Percentiles rank a stretch among this genome's conserved stretches.
phyloP scores from a whole-genome alignment of 805 yeast genomes.

The Candida nitratophila region DNA sequence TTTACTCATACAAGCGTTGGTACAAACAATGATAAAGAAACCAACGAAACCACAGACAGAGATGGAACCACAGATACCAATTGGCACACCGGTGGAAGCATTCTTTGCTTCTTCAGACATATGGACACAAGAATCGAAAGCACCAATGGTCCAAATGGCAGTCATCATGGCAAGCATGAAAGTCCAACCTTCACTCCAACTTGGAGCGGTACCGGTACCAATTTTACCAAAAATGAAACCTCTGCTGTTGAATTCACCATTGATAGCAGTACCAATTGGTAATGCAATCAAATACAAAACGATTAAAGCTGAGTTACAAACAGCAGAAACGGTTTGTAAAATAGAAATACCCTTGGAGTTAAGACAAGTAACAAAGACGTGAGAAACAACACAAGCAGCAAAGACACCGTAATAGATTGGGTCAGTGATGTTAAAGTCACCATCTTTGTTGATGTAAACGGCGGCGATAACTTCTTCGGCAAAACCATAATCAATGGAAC shows the following conservation, averaged over 20 bases:
- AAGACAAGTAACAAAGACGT: conserved; percentile 41
- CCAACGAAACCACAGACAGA: conserved; percentile 51
- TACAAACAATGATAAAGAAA: conserved; percentile 43
- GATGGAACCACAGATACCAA: conserved; percentile 55
- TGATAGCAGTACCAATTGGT: conserved; percentile 47
- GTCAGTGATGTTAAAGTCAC: conserved; percentile 43
- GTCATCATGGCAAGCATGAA: conserved; percentile 42
- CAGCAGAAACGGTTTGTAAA: conserved; percentile 52
- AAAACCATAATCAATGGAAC: conserved; percentile 62
- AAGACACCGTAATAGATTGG: conserved; percentile 55
- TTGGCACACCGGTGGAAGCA: conserved; percentile 54
- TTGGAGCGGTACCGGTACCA: conserved; percentile 32
- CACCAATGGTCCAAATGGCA: conserved; percentile 67
- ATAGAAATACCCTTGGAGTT: conserved; percentile 49
- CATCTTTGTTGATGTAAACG: conserved; percentile 42
- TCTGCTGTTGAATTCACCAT: conserved; percentile 36
- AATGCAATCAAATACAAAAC: conserved; percentile 51
- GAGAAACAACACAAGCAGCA: conserved; percentile 48
- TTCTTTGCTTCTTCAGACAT: conserved; percentile 63
- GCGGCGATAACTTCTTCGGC: conserved; percentile 51
- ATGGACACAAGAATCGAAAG: conserved; percentile 65
- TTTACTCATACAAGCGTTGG: conserved; percentile 45
- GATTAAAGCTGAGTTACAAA: conserved; percentile 42
- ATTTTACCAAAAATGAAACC: conserved; percentile 46
- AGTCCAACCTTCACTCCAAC: conserved; percentile 54